Evolutionary conservation across 257 asterid species (phyloP), one percentile per base, ranked within the genome.

Genomic region (Buddleja alternifolia): DNA sequence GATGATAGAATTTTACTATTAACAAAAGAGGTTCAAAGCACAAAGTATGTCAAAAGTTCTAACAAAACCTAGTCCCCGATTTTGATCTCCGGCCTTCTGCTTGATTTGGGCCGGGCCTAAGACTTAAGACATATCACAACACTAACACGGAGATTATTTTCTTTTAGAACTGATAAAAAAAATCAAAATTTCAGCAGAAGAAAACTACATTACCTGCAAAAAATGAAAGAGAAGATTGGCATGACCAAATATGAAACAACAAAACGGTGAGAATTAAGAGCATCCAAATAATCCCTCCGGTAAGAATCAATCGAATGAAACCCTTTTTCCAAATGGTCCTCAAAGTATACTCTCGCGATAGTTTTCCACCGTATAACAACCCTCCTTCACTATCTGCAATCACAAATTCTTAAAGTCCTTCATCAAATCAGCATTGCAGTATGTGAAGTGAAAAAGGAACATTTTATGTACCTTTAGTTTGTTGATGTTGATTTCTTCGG

Each of bases 221-320:
- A 75, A 82, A 82, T 3, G 90, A 40, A 47, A 82, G 37, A 25
- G 90, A 80, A 25, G 88, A 82, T 64, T 82, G 86, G 61, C 90
- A 85, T 67, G 90, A 85, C 90, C 90, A 85, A 67, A 85, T 77
- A 44, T 85, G 90, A 73, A 85, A 80, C 67, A 82, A 55, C 62
- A 82, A 66, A 58, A 63, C 90, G 41, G 85, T 73, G 79, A 85
- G 80, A 75, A 85, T 82, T 37, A 85, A 73, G 54, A 82, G 14
- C 84, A 85, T 82, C 90, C 88, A 82, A 63, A 85, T 80, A 73
- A 85, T 77, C 23, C 90, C 88, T 52, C 80, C 88, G 3, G 85
- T 80, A 44, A 85, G 80, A 80, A 78, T 32, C 79, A 82, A 69
- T 24, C 86, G 81, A 80, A 85, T 71, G 83, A 82, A 82, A 67